These are phyloP conservation scores for Kluyveromyces aestuarii DNA, from an alignment of 805 yeast genomes.

Conservation along the genomic window DNA sequence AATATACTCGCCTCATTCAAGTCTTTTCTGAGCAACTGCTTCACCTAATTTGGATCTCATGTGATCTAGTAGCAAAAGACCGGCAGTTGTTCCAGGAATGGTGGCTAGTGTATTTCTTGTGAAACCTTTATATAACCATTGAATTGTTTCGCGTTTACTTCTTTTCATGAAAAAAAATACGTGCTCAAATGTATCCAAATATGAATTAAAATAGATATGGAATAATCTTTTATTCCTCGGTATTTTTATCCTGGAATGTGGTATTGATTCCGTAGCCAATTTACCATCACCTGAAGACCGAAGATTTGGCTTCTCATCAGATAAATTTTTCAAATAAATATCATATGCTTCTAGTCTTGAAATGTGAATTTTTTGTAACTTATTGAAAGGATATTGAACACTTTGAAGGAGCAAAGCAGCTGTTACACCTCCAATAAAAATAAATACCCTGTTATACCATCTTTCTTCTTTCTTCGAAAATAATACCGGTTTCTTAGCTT, in stretches of 20 bases:
- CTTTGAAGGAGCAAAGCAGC: slow-evolving; percentile 73
- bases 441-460: slow-evolving; percentile 22
- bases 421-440: slow-evolving; percentile 76
- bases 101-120: slow-evolving; percentile 59
- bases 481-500: slow-evolving; percentile 3
- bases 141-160: slow-evolving; percentile 25
- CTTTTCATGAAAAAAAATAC: slow-evolving; percentile 39
- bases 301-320: not conserved
- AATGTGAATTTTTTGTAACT: slow-evolving; percentile 71
- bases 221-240: slow-evolving; percentile 15
- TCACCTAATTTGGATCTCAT: slow-evolving; percentile 40
- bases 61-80: slow-evolving; percentile 75
- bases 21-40: not conserved
- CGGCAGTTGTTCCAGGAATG: slow-evolving; percentile 84
- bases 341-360: slow-evolving; percentile 76
- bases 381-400: slow-evolving; percentile 75
- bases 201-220: slow-evolving; percentile 59
- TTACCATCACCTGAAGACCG: not conserved
- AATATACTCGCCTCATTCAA: not conserved
- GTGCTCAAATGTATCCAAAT: slow-evolving; percentile 64
- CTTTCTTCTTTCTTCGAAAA: slow-evolving; percentile 18
- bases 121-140: slow-evolving; percentile 75
- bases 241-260: slow-evolving; percentile 6
- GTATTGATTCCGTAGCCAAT: not conserved
- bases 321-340: slow-evolving; percentile 32